These are phyloP conservation scores for Podochytrium sp. DNA, from an alignment of 192 early-diverging fungal species.

Conservation along the genomic window DNA sequence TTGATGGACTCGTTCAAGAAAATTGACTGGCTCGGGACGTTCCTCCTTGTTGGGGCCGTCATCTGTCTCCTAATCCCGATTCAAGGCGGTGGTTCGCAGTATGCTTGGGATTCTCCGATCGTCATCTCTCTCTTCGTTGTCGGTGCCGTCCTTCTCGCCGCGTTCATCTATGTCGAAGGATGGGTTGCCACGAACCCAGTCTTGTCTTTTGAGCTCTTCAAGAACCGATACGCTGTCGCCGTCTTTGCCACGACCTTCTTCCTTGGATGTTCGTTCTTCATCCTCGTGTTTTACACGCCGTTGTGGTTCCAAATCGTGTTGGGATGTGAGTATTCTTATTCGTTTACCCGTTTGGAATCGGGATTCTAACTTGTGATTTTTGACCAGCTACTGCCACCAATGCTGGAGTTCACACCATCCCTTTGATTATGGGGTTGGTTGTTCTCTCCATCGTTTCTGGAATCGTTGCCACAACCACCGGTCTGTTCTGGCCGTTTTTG, in stretches of 20 bases:
- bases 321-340: slow-evolving; percentile 36
- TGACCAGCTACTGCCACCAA: slow-evolving; percentile 60
- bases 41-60: slow-evolving; percentile 27
- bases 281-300: slow-evolving; percentile 35
- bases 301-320: slow-evolving; percentile 81
- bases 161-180: slow-evolving; percentile 67
- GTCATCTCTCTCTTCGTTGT: slow-evolving; percentile 42
- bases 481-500: slow-evolving; percentile 64
- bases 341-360: background rate
- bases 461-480: slow-evolving; percentile 56
- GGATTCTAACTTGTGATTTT: background rate
- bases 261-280: slow-evolving; percentile 43
- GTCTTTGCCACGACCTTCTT: slow-evolving; percentile 34
- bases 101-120: slow-evolving; percentile 18
- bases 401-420: slow-evolving; percentile 72
- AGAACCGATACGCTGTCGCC: slow-evolving; percentile 38
- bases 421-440: slow-evolving; percentile 61
- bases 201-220: slow-evolving; percentile 62
- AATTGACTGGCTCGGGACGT: slow-evolving; percentile 55
- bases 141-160: slow-evolving; percentile 42
- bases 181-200: slow-evolving; percentile 71
- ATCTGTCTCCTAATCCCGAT: slow-evolving; percentile 31
- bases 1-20: slow-evolving; percentile 28
- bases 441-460: slow-evolving; percentile 68
- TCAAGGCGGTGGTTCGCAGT: slow-evolving; percentile 23